A percentile compares a stretch with the other conserved stretches of the same genome.
Conservation (phyloP, 1,139 yeast species). For the Pichia sp. region DNA sequence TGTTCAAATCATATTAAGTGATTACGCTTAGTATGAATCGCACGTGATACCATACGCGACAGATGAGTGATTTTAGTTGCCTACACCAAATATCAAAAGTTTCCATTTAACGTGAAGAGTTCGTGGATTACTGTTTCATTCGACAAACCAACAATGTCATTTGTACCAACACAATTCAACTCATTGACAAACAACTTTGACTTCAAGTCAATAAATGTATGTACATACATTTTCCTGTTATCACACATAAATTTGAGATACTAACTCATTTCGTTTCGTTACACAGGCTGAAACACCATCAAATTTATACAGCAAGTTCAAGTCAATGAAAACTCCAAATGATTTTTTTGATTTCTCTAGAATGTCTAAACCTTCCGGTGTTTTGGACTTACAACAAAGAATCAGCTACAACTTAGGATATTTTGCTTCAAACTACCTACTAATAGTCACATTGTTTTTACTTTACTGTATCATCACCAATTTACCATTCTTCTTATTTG, state of each 20-base stretch:
- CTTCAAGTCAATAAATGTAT: conserved; percentile 26
- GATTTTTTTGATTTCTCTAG: conserved; percentile 53
- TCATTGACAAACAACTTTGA: conserved; percentile 28
- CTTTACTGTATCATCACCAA: conserved; percentile 26
- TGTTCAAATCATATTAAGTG: no score
- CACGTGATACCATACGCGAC: background rate
- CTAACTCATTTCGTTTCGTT: conserved; percentile 3
- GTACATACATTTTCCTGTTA: conserved; percentile 8
- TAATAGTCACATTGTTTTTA: conserved; percentile 33
- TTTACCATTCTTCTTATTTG: conserved; percentile 64
- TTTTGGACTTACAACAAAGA: conserved; percentile 47
- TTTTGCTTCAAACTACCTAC: conserved; percentile 47
- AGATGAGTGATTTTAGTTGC: no score
- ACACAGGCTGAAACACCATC: conserved; percentile 27
- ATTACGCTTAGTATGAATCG: background rate
- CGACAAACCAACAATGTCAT: conserved; percentile 24
- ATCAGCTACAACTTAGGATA: conserved; percentile 46
- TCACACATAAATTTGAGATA: background rate
- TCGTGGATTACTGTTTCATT: no score
- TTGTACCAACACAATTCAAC: conserved; percentile 30
- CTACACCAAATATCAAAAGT: no score
- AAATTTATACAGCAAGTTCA: conserved; percentile 34
- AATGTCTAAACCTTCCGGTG: conserved; percentile 43
- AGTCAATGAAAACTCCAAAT: conserved; percentile 48
- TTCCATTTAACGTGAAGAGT: no score